Percentiles rank a stretch among this genome's conserved stretches.
Conservation (phyloP, 2,329 filamentous ascomycete species). For the Ophiostoma sp. region DNA sequence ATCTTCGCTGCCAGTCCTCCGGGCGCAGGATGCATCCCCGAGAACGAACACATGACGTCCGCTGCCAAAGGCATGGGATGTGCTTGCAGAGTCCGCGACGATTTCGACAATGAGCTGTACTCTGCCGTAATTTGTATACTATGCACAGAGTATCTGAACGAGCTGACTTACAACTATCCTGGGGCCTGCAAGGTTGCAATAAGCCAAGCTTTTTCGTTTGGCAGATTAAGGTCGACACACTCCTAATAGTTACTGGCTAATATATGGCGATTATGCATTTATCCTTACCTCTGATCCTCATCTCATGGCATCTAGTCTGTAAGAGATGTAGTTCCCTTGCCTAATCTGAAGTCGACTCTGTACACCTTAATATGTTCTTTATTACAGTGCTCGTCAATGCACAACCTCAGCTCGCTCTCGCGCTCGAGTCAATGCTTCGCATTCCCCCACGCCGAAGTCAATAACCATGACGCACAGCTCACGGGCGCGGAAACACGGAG, state of each 20-base stretch:
- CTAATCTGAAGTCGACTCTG: background rate
- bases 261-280: background rate
- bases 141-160: background rate
- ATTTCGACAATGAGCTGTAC: background rate
- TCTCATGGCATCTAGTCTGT: background rate
- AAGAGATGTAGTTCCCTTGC: background rate
- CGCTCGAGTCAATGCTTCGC: background rate
- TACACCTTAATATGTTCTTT: no score
- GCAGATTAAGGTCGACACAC: background rate
- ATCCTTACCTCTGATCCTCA: slow-evolving; percentile 10
- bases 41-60: background rate
- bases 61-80: slow-evolving; percentile 2
- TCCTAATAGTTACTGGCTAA: background rate
- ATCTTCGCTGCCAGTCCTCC: background rate
- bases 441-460: background rate
- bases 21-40: background rate
- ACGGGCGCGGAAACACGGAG: background rate
- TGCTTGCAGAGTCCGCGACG: background rate
- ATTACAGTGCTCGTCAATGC: background rate
- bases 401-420: background rate
- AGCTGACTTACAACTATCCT: background rate
- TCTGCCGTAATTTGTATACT: no score
- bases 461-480: no score
- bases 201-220: background rate
- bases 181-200: background rate